Conservation (phyloP, 1,139 yeast species). For the Yamadazyma blattariae region DNA sequence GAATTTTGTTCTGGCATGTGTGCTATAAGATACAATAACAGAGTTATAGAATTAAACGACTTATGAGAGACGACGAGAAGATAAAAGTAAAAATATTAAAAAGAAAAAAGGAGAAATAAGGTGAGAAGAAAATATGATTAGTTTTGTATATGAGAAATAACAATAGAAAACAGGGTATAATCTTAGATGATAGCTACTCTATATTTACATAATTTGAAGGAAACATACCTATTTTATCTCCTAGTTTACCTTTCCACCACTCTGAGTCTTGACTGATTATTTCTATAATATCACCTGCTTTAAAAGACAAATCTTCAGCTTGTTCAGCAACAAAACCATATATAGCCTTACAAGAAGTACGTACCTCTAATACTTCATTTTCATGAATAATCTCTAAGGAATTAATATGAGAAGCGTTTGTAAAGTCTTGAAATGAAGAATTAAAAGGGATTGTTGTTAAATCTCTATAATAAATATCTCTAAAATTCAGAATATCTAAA, state of each 20-base stretch:
- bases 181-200: too few species aligned
- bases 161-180: not conserved
- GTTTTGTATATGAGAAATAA: not conserved
- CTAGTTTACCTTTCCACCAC: conserved; percentile 64
- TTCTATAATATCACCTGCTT: conserved; percentile 46
- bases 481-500: conserved; percentile 20
- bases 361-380: not conserved
- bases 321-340: conserved; percentile 30
- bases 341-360: conserved; percentile 30
- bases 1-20: conserved; percentile 43
- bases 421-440: not conserved
- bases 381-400: not conserved
- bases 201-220: conserved; percentile 55
- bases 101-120: not conserved
- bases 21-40: conserved; percentile 21
- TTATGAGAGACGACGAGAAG: too few species aligned
- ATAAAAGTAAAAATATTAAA: not conserved
- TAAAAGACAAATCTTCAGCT: conserved; percentile 48
- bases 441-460: conserved; percentile 5
- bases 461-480: conserved; percentile 16
- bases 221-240: conserved; percentile 49
- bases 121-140: not conserved
- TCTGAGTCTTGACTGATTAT: conserved; percentile 40
- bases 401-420: not conserved
- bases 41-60: conserved; percentile 6